A percentile compares a stretch with the other conserved stretches of the same genome.
phyloP scores from a whole-genome alignment of 495 filamentous ascomycete species.

The Aspergillus homomorphus region DNA sequence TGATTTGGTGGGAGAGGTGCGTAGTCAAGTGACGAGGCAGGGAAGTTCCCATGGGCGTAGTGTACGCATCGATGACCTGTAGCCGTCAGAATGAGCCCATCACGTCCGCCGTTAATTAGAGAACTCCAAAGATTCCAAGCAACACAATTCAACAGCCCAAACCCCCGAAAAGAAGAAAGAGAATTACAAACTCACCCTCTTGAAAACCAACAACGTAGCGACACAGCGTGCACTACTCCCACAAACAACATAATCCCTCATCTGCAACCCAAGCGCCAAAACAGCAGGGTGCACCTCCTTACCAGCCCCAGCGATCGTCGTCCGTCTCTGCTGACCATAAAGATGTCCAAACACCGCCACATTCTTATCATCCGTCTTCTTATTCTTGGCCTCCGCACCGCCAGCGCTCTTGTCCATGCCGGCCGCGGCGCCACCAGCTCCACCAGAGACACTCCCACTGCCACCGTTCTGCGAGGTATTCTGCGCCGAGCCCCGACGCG shows the following conservation, averaged over 20 bases:
- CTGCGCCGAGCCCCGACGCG: conserved; percentile 40
- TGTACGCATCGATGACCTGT: conserved; percentile 88
- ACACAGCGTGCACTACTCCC: conserved; percentile 88
- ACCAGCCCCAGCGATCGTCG: conserved; percentile 67
- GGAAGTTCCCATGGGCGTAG: conserved; percentile 76
- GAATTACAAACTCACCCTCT: conserved; percentile 58
- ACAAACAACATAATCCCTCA: conserved; percentile 83
- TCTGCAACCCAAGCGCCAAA: conserved; percentile 80
- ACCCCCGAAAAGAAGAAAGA: not conserved
- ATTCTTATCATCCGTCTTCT: conserved; percentile 64
- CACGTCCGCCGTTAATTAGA: too few relatives aligned
- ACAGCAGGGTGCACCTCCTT: conserved; percentile 92
- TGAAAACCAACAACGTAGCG: conserved; percentile 83
- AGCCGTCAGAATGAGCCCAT: conserved; percentile 12
- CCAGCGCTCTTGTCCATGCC: not conserved
- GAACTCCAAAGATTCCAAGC: too few relatives aligned
- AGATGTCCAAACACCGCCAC: conserved; percentile 82
- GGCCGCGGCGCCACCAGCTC: conserved; percentile 6
- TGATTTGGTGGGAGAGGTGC: conserved; percentile 93
- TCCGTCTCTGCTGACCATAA: conserved; percentile 68
- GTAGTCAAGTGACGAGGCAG: conserved; percentile 86
- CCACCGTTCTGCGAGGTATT: not conserved
- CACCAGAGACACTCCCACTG: not conserved
- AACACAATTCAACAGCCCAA: not conserved
- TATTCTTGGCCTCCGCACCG: conserved; percentile 27